These are phyloP conservation scores for Thelephora ganbajun DNA, from an alignment of 768 basidiomycete species.

Conservation along the genomic window DNA sequence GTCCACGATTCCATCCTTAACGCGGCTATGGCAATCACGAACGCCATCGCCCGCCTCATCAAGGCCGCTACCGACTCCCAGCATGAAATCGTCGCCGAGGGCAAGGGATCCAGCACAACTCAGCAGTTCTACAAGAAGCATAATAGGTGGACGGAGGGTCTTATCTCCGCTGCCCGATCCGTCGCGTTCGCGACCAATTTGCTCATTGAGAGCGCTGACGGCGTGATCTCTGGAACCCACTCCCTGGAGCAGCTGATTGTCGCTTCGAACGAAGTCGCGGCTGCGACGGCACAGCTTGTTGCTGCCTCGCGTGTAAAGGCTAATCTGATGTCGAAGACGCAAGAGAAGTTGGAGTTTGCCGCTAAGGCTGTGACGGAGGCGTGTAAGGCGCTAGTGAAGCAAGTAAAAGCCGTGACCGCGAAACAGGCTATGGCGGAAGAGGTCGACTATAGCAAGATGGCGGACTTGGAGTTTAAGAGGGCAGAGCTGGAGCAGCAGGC, in stretches of 20 bases:
- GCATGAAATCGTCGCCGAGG: conserved; percentile 93
- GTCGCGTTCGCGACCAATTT: conserved; percentile 94
- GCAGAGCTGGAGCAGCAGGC: conserved; percentile 99
- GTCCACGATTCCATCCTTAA: conserved; percentile 96
- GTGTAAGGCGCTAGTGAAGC: conserved; percentile 89
- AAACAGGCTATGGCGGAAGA: conserved; percentile 69
- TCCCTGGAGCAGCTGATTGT: conserved; percentile 98
- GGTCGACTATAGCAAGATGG: conserved; percentile 83
- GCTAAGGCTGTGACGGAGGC: conserved; percentile 97
- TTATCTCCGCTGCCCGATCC: conserved; percentile 94
- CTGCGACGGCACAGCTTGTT: conserved; percentile 93
- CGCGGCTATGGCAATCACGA: conserved; percentile 91
- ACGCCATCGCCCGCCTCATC: conserved; percentile 87
- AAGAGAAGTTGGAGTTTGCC: conserved; percentile 88
- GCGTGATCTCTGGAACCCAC: conserved; percentile 91
- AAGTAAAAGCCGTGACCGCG: conserved; percentile 91
- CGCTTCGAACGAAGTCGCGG: conserved; percentile 98
- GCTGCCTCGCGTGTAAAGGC: conserved; percentile 98
- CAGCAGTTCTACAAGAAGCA: conserved; percentile 99
- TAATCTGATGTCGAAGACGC: conserved; percentile 96
- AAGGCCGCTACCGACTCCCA: conserved; percentile 96
- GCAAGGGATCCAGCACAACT: conserved; percentile 79
- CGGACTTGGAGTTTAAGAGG: conserved; percentile 88
- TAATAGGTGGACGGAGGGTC: conserved; percentile 99
- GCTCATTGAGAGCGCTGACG: conserved; percentile 95